Conservation (phyloP, 1,139 yeast species). For the Taiozyma onychis region DNA sequence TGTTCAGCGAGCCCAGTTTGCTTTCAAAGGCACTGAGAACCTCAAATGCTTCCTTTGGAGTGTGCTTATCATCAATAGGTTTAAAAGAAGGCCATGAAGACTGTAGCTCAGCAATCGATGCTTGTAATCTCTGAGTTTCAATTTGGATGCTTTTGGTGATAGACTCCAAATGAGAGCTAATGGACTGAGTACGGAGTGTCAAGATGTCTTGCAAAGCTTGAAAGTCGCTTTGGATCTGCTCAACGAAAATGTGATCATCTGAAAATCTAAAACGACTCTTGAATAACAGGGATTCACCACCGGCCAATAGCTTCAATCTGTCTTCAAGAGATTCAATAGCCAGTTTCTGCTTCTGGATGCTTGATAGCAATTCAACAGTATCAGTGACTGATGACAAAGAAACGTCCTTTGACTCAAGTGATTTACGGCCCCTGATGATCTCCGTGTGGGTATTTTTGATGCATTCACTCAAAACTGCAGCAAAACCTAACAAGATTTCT, state of each 20-base stretch:
- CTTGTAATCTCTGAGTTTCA: constrained; percentile 37
- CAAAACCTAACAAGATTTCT: constrained; percentile 40
- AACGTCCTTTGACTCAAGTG: constrained; percentile 30
- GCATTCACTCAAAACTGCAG: constrained; percentile 28
- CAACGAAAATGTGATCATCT: constrained; percentile 52
- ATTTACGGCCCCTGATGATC: constrained; percentile 26
- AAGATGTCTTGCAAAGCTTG: constrained; percentile 41
- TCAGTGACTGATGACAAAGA: constrained; percentile 33
- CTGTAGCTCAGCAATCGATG: constrained; percentile 26
- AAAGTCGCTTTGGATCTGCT: constrained; percentile 54
- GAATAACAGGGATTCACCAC: constrained; percentile 41
- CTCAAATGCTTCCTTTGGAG: constrained; percentile 47
- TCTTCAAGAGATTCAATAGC: constrained; percentile 29
- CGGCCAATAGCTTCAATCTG: constrained; percentile 26
- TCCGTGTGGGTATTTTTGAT: constrained; percentile 27
- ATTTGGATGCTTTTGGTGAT: constrained; percentile 38
- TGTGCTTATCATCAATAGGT: constrained; percentile 40
- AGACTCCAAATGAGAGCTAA: constrained; percentile 40
- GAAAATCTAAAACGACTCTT: constrained; percentile 46
- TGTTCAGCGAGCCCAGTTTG: constrained; percentile 22
- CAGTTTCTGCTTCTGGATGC: constrained; percentile 26
- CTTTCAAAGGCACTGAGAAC: constrained; percentile 40
- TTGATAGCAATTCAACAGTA: constrained; percentile 32
- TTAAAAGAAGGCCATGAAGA: constrained; percentile 46
- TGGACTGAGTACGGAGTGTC: constrained; percentile 30